Percentiles rank a stretch among this genome's conserved stretches.
phyloP scores from a whole-genome alignment of 1,284 basidiomycete genomes.

The Ceratobasidium sp. region DNA sequence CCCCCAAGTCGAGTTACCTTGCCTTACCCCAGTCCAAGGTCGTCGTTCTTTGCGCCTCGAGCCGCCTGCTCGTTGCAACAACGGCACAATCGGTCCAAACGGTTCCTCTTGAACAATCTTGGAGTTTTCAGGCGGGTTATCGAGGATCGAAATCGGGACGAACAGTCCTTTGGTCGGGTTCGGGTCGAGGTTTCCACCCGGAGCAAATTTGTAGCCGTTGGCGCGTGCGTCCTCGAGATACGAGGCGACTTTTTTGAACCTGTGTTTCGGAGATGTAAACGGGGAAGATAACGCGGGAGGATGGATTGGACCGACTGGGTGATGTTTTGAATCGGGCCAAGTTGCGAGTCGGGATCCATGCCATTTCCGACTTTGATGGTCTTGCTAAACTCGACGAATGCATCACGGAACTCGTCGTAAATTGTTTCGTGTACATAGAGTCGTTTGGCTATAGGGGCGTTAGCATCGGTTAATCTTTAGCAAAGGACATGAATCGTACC shows the following conservation, averaged over 20 bases:
- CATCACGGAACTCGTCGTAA: conserved; percentile 60
- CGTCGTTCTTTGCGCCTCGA: too few species aligned
- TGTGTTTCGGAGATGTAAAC: not conserved
- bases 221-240: conserved; percentile 38
- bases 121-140: conserved; percentile 39
- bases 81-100: conserved; percentile 41
- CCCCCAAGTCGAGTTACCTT: too few species aligned
- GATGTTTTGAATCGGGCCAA: conserved; percentile 40
- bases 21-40: too few species aligned
- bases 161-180: conserved; percentile 38
- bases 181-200: conserved; percentile 22
- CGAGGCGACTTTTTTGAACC: conserved; percentile 1
- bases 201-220: conserved; percentile 37
- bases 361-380: conserved; percentile 61
- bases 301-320: conserved; percentile 12
- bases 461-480: not conserved
- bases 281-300: too few species aligned
- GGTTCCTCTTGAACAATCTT: conserved; percentile 44
- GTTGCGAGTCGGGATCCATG: conserved; percentile 18
- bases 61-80: too few species aligned
- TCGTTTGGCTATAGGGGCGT: conserved; percentile 51
- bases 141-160: conserved; percentile 35
- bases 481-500: not conserved
- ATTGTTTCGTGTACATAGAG: conserved; percentile 64
- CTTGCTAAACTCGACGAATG: conserved; percentile 57